Base-by-base conservation (phyloP, 2,329 filamentous ascomycete species). In the Sclerotiophoma versabilis region DNA sequence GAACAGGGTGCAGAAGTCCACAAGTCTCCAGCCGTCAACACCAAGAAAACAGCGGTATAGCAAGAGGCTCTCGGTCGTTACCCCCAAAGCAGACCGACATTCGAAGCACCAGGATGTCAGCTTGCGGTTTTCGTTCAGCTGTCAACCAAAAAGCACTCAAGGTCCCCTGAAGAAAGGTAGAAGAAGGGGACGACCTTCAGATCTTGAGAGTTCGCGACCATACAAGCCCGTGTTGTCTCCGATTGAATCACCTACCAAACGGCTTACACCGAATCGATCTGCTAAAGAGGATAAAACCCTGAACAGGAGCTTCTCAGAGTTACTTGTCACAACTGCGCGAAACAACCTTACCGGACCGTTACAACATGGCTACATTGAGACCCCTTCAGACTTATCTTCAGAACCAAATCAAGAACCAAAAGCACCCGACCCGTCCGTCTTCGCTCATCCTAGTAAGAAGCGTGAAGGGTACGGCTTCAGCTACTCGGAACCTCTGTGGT, bases 401-500 rank as follows among this genome's bases (percentile, higher is more conserved):
- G 48, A 48, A 9, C 38, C 39, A 2, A 41, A 33, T n/a, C 30
- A 44, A 2, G 26, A 52, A 44, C 20, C 38, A 32, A 48, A 47
- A 34, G 30, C 37, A 11, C 41, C 64, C 17, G 29, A 51, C 10
- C 43, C 50, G 9, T 50, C 50, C 3, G 46, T 54, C 22, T 51
- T 67, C 14, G 44, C 49, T 14, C 59, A 60, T n/a, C 64, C 63
- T 5, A 51, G 49, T 7, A 61, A 54, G 19, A 63, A 65, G 26
- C 55, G 58, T 12, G 62, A 63, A 43, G 65, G 65, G 2, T 67
- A 66, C 30, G 67, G 67, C 5, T 65, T 68, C 46, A 66, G 63
- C 34, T 70, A 64, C 36, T 58, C 60, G 0, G 65, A 68, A 19
- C 56, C 58, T 8, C 46, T 63, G 15, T 62, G 60, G 49, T 59